These are phyloP conservation scores for Microbotryum silenes-acaulis DNA, from an alignment of 1,284 basidiomycete species.

Conservation along the genomic window DNA sequence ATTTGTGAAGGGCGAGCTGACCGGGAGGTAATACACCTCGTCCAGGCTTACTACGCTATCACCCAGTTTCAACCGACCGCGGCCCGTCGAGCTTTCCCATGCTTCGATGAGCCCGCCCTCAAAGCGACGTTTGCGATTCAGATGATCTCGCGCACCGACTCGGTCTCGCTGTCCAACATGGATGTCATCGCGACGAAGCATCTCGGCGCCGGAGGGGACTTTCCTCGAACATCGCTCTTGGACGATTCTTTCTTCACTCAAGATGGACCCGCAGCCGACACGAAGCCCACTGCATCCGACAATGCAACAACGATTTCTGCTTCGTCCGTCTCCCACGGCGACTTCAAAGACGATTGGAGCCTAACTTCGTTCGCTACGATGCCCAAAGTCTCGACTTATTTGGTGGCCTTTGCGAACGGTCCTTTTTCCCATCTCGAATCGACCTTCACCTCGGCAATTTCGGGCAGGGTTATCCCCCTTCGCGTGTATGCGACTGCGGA, in stretches of 20 bases:
- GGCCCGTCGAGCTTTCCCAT: conserved; percentile 42
- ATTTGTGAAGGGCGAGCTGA: conserved; percentile 21
- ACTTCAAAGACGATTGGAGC: conserved; percentile 31
- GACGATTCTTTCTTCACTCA: no score
- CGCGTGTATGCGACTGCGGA: conserved; percentile 72
- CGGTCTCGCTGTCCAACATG: conserved; percentile 71
- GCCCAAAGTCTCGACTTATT: conserved; percentile 75
- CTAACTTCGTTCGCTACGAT: conserved; percentile 38
- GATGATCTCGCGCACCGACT: conserved; percentile 65
- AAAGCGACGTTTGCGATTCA: conserved; percentile 80
- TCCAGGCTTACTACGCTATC: conserved; percentile 37
- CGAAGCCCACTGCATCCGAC: no score
- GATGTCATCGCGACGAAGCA: conserved; percentile 49
- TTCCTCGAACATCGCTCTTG: not conserved
- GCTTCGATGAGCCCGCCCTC: conserved; percentile 87
- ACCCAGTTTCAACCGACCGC: conserved; percentile 63
- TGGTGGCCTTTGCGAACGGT: conserved; percentile 86
- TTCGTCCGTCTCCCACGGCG: no score
- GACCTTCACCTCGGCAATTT: conserved; percentile 71
- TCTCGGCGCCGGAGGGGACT: not conserved
- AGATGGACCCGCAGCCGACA: no score
- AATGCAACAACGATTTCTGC: no score
- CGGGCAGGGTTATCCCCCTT: conserved; percentile 71
- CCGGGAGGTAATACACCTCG: conserved; percentile 49
- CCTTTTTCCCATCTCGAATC: conserved; percentile 43